A percentile compares a stretch with the other conserved stretches of the same genome.
Conservation (phyloP, 140 eudicot genomes). For the Erigeron philadelphicus region DNA sequence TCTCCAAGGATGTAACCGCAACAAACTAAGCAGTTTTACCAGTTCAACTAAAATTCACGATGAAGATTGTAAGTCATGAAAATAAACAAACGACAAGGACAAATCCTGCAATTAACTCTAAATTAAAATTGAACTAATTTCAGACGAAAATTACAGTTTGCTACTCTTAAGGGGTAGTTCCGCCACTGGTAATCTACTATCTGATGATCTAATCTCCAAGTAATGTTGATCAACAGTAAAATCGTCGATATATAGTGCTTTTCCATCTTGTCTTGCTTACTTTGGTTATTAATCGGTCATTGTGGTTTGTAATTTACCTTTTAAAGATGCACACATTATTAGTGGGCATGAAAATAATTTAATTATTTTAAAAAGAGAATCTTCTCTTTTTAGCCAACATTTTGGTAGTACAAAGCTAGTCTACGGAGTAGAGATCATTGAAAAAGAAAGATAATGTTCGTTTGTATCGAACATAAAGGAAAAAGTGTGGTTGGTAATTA, state of each 20-base stretch:
- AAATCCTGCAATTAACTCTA: no score
- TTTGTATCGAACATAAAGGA: constrained; percentile 15
- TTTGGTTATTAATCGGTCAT: constrained; percentile 30
- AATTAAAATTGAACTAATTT: no score
- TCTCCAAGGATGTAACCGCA: no score
- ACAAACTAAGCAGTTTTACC: no score
- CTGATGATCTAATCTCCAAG: background rate
- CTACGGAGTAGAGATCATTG: constrained; percentile 13
- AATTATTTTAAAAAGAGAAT: constrained; percentile 25
- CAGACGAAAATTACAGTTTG: no score
- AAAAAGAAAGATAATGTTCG: constrained; percentile 19
- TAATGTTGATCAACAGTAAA: constrained; percentile 6
- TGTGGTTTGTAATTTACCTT: constrained; percentile 25
- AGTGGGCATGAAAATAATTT: constrained; percentile 22
- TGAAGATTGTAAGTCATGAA: no score
- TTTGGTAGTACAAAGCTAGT: constrained; percentile 26
- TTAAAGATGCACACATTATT: constrained; percentile 34
- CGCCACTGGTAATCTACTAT: no score
- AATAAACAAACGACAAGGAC: no score
- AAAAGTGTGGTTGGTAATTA: constrained; percentile 21
- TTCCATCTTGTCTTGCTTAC: constrained; percentile 24
- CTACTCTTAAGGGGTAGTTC: no score
- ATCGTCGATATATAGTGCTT: constrained; percentile 15
- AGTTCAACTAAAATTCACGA: no score
- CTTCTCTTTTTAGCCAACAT: constrained; percentile 24